Conservation (phyloP, 768 basidiomycete genomes). For the Omphalotus guepiniiformis region DNA sequence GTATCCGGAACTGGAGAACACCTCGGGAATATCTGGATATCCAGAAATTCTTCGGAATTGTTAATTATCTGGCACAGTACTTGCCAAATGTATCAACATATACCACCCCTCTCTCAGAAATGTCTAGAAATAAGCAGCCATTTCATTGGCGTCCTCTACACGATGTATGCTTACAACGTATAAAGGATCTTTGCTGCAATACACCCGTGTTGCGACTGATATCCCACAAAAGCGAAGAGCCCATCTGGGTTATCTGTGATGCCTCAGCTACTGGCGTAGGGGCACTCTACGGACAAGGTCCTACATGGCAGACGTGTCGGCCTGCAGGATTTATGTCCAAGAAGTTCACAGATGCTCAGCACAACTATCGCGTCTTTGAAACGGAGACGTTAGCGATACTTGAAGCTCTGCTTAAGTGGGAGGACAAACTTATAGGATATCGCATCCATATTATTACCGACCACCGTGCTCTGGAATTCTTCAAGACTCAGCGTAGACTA, state of each 20-base stretch:
- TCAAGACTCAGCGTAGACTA: conserved; percentile 6
- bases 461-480: conserved; percentile 8
- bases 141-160: conserved; percentile 22
- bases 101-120: conserved; percentile 16
- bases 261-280: neutral
- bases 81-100: conserved; percentile 23
- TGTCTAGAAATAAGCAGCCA: conserved; percentile 14
- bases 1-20: conserved; percentile 20
- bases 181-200: conserved; percentile 11
- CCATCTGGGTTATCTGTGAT: conserved; percentile 2
- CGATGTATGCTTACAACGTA: conserved; percentile 13
- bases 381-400: conserved; percentile 14
- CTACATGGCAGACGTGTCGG: conserved; percentile 11
- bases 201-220: conserved; percentile 4
- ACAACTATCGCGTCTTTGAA: conserved; percentile 17
- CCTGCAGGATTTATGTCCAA: conserved; percentile 18
- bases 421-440: too few relatives aligned
- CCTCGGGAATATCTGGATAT: conserved; percentile 19
- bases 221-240: neutral
- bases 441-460: too few relatives aligned
- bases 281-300: conserved; percentile 15
- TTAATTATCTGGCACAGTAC: conserved; percentile 25
- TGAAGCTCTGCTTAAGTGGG: too few relatives aligned
- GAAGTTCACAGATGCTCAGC: conserved; percentile 16
- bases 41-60: conserved; percentile 25